phyloP scores from a whole-genome alignment of 2,329 filamentous ascomycete genomes.

The Beauveria australis region DNA sequence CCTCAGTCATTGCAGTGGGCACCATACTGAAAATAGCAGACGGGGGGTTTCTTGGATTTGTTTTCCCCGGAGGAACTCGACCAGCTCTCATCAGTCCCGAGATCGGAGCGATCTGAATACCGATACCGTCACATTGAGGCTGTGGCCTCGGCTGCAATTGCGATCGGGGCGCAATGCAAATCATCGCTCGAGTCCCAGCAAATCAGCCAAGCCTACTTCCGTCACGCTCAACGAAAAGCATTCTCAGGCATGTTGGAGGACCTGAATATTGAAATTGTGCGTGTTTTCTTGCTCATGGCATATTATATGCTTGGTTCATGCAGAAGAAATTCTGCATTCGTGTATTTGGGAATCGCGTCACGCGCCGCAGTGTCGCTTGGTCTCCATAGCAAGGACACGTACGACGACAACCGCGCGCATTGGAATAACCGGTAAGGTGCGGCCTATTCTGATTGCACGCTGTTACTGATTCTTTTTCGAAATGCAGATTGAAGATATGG shows the following conservation, averaged over 20 bases:
- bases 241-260: conserved; percentile 45
- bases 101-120: conserved; percentile 1
- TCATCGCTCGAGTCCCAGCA: conserved; percentile 20
- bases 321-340: conserved; percentile 51
- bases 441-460: background rate
- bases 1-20: no score
- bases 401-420: conserved; percentile 14
- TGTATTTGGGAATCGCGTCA: conserved; percentile 53
- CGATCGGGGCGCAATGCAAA: conserved; percentile 43
- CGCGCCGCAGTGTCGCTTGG: conserved; percentile 50
- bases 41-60: conserved; percentile 9
- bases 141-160: conserved; percentile 34
- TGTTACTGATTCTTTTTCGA: no score
- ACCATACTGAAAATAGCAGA: background rate
- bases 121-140: conserved; percentile 5
- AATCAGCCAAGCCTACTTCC: conserved; percentile 33
- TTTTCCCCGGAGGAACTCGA: background rate
- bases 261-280: conserved; percentile 43
- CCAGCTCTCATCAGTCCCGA: background rate
- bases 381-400: conserved; percentile 34
- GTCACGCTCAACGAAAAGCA: conserved; percentile 36
- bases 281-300: conserved; percentile 46
- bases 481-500: conserved; percentile 25
- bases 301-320: conserved; percentile 53
- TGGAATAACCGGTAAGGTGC: conserved; percentile 19